Conservation (phyloP, 768 basidiomycete genomes). For the Suillus alpinus region DNA sequence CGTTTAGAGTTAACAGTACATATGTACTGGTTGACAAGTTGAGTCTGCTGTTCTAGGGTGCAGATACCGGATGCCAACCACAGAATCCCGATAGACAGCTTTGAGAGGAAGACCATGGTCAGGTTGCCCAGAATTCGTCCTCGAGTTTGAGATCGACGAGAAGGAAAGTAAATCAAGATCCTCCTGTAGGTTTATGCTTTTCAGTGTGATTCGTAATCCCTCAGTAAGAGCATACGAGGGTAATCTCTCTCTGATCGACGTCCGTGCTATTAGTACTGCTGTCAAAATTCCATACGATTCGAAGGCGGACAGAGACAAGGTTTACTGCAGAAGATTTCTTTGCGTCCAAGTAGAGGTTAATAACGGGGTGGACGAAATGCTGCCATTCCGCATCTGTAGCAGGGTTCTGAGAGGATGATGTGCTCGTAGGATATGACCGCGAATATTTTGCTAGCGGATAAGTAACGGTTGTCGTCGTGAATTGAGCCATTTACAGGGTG, state of each 20-base stretch:
- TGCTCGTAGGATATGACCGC: conserved; percentile 50
- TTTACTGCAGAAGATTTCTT: conserved; percentile 47
- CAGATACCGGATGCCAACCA: conserved; percentile 75
- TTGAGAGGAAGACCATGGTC: conserved; percentile 70
- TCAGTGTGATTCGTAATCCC: conserved; percentile 10
- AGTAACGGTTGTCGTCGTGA: conserved; percentile 54
- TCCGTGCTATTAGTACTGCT: conserved; percentile 33
- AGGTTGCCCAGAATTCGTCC: conserved; percentile 27
- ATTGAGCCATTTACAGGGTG: conserved; percentile 23
- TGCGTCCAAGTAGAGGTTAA: conserved; percentile 61
- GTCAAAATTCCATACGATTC: conserved; percentile 62
- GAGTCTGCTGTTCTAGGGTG: conserved; percentile 39
- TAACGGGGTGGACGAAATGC: conserved; percentile 69
- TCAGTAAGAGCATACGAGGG: conserved; percentile 52
- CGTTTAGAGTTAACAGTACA: neutral
- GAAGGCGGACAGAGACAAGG: conserved; percentile 62
- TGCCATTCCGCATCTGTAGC: conserved; percentile 60
- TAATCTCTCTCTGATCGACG: conserved; percentile 51
- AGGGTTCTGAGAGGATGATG: conserved; percentile 15
- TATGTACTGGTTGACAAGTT: conserved; percentile 31
- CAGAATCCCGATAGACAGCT: conserved; percentile 71
- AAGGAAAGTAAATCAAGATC: conserved; percentile 73
- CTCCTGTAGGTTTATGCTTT: conserved; percentile 46
- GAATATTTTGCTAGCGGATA: conserved; percentile 67
- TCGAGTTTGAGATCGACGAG: conserved; percentile 42